Evolutionary conservation across 441 rosid species (phyloP), one percentile per base, ranked within the genome.

Genomic region (Corymbia calophylla): DNA sequence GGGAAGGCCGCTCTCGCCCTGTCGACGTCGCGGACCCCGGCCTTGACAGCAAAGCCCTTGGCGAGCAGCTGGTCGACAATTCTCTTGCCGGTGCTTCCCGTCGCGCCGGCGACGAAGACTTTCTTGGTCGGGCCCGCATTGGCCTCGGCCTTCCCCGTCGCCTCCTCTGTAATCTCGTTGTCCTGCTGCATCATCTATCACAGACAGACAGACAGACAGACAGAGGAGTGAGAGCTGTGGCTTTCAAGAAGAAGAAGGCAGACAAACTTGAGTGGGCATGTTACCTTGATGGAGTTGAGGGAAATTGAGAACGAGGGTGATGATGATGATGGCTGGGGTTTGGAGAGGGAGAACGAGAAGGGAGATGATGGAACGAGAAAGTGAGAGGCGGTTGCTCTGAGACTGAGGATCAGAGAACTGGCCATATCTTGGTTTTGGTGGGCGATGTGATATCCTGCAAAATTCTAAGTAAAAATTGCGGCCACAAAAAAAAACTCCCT

Each of bases 21-120:
- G 9, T 94, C 98, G 84, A 96, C 86, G 89, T 97, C 97, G 47
- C 97, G 95, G 88, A 96, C 99, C 55, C 98, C 98, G 15, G 99
- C 98, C 93, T 95, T 97, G 70, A 97, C 99, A 17, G 93, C 90
- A 87, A 96, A 97, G 88, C 98, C 99, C 93, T 93, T 95, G 1
- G 98, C 94, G 86, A 97, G 93, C 53, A 97, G 92, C 94, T 95
- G 99, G 70, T 95, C 96, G 13, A 97, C 97, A 32, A 97, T 93
- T 89, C 98, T 93, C 90, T 97, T 97, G 51, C 99, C 99, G 6
- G 97, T 95, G 88, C 93, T 93, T 15, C 99, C 98, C 4, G 97
- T 94, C 5, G 99, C 99, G 88, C 99, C 99, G 9, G 98, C 99
- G 53, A 97, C 99, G 88, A 97, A 96, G 17, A 96, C 92, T 70